Conservation (phyloP, 2,329 filamentous ascomycete species). For the Curvularia verruculosa region DNA sequence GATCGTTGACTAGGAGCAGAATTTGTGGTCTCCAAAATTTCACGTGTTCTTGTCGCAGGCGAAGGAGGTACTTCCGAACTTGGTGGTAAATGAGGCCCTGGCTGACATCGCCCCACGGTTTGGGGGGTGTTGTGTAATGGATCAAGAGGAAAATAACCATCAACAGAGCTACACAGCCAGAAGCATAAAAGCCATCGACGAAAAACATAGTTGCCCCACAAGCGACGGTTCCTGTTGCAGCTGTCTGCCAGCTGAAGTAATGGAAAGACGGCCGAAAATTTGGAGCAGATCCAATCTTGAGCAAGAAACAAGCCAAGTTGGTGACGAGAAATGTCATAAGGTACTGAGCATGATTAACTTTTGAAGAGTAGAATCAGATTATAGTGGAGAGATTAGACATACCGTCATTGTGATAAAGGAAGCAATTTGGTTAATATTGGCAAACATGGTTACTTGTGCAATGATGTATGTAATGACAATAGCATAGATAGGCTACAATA, state of each 20-base stretch:
- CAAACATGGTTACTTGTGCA: slow-evolving; percentile 79
- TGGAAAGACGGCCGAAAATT: slow-evolving; percentile 89
- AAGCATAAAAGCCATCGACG: slow-evolving; percentile 81
- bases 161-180: slow-evolving; percentile 73
- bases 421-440: slow-evolving; percentile 85
- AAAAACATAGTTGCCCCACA: slow-evolving; percentile 88
- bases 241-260: slow-evolving; percentile 87
- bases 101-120: slow-evolving; percentile 88
- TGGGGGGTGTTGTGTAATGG: slow-evolving; percentile 83
- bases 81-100: slow-evolving; percentile 89
- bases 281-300: slow-evolving; percentile 85
- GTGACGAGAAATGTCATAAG: slow-evolving; percentile 91
- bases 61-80: slow-evolving; percentile 83
- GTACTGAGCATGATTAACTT: slow-evolving; percentile 54
- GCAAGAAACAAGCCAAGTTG: slow-evolving; percentile 83
- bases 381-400: slow-evolving; percentile 1
- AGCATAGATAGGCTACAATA: slow-evolving; percentile 66
- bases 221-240: slow-evolving; percentile 73
- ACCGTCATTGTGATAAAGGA: slow-evolving; percentile 87
- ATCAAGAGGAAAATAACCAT: slow-evolving; percentile 82
- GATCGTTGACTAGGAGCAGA: slow-evolving; percentile 80
- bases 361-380: not conserved
- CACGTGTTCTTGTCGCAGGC: slow-evolving; percentile 85
- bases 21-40: slow-evolving; percentile 94
- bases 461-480: slow-evolving; percentile 77